These are phyloP conservation scores for Glonium stellatum DNA, from an alignment of 495 filamentous ascomycete species.

Conservation along the genomic window DNA sequence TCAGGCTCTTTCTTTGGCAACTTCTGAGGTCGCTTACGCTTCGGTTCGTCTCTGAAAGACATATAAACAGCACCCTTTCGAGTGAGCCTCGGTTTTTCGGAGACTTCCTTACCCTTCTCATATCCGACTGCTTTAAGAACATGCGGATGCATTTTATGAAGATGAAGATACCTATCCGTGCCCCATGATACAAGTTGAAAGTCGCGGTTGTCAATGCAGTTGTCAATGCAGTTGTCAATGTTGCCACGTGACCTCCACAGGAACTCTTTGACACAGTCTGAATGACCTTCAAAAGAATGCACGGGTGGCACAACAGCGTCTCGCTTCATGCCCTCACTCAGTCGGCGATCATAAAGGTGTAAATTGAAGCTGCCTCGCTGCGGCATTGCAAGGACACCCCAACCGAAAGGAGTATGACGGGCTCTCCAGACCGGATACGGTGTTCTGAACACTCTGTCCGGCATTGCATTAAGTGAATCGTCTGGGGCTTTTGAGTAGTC, in stretches of 20 bases:
- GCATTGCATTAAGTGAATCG: slow-evolving; percentile 43
- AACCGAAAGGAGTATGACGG: slow-evolving; percentile 87
- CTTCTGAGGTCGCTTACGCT: not conserved
- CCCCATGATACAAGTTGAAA: slow-evolving; percentile 95
- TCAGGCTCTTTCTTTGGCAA: not conserved
- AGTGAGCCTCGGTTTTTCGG: slow-evolving; percentile 64
- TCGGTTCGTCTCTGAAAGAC: slow-evolving; percentile 48
- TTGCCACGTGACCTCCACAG: slow-evolving; percentile 78
- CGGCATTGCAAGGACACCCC: slow-evolving; percentile 83
- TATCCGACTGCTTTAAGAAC: slow-evolving; percentile 69
- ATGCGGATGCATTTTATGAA: slow-evolving; percentile 65
- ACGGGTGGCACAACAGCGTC: slow-evolving; percentile 51
- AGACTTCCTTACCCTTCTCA: slow-evolving; percentile 57
- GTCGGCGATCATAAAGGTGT: slow-evolving; percentile 74
- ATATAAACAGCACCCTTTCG: slow-evolving; percentile 79
- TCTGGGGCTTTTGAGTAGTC: slow-evolving; percentile 53
- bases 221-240: slow-evolving; percentile 58
- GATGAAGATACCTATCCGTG: slow-evolving; percentile 69
- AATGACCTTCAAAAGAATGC: slow-evolving; percentile 72
- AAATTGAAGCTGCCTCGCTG: slow-evolving; percentile 78
- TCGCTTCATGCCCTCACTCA: slow-evolving; percentile 40
- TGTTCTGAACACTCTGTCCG: slow-evolving; percentile 68
- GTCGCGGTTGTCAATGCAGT: slow-evolving; percentile 76
- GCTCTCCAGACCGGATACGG: slow-evolving; percentile 89
- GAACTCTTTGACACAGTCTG: slow-evolving; percentile 73